Conservation (phyloP, 768 basidiomycete genomes). For the Phaffia australis region DNA sequence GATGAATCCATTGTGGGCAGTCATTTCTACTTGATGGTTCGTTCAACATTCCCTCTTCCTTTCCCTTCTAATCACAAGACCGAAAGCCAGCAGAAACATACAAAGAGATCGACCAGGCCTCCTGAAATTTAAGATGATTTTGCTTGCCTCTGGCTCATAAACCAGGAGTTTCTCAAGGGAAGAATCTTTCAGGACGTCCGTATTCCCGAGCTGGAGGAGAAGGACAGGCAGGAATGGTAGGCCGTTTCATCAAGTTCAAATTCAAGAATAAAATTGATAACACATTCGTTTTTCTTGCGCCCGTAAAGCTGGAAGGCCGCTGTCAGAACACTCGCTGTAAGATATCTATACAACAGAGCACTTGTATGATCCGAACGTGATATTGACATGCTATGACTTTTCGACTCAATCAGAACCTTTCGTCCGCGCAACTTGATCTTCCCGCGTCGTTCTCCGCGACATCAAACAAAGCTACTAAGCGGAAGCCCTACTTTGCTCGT, state of each 20-base stretch:
- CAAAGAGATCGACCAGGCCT: conserved; percentile 52
- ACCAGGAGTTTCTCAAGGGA: conserved; percentile 74
- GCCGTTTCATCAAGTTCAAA: conserved; percentile 29
- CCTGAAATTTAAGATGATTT: conserved; percentile 54
- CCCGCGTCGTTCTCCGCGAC: conserved; percentile 52
- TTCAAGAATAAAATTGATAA: neutral
- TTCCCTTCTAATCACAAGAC: neutral
- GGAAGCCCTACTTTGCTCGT: conserved; percentile 76
- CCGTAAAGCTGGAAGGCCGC: neutral
- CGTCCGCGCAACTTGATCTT: conserved; percentile 55
- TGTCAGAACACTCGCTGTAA: too few species aligned
- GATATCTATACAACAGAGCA: too few species aligned
- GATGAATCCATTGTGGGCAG: conserved; percentile 60
- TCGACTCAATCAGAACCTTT: conserved; percentile 2
- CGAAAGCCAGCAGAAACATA: neutral
- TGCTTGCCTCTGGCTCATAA: too few species aligned
- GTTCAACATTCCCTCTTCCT: neutral
- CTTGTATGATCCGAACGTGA: conserved; percentile 59
- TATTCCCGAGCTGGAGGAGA: conserved; percentile 55
- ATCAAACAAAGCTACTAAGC: too few species aligned
- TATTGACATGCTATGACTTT: conserved; percentile 47
- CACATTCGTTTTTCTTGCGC: neutral
- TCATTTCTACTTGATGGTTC: neutral
- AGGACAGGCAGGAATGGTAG: conserved; percentile 62
- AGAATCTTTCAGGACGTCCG: conserved; percentile 80